These are phyloP conservation scores for Aspergillus wentii DNA, from an alignment of 495 filamentous ascomycete species.

Conservation along the genomic window DNA sequence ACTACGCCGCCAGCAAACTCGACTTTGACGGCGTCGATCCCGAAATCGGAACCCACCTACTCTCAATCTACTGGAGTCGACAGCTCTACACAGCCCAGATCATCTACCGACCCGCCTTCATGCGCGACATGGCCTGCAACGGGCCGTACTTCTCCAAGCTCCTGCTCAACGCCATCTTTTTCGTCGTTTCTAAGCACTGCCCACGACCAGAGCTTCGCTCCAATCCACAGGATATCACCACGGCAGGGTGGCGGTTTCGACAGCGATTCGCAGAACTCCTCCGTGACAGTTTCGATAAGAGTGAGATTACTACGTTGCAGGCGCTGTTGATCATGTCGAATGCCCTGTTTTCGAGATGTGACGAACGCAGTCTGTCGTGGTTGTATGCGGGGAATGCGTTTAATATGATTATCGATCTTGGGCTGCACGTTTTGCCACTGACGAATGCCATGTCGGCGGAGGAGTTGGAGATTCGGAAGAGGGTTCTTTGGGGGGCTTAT, in stretches of 20 bases:
- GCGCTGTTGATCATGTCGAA: constrained; percentile 37
- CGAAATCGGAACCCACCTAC: constrained; percentile 33
- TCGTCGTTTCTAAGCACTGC: constrained; percentile 32
- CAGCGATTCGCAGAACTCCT: constrained; percentile 35
- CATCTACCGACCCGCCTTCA: constrained; percentile 26
- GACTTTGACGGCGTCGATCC: constrained; percentile 38
- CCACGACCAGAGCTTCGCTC: constrained; percentile 22
- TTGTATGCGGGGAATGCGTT: constrained; percentile 41
- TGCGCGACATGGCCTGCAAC: constrained; percentile 29
- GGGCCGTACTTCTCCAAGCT: constrained; percentile 44
- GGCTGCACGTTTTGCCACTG: constrained; percentile 30
- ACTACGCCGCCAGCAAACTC: constrained; percentile 20
- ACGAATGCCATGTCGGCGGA: constrained; percentile 22
- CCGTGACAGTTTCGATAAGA: constrained; percentile 30
- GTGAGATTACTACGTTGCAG: constrained; percentile 42
- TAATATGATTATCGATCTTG: constrained; percentile 43
- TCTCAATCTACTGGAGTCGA: constrained; percentile 37
- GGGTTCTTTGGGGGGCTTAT: constrained; percentile 39
- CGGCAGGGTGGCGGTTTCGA: constrained; percentile 17
- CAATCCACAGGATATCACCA: constrained; percentile 28
- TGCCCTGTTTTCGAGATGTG: constrained; percentile 30
- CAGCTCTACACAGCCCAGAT: constrained; percentile 30
- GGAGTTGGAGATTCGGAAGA: constrained; percentile 36
- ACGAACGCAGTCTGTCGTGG: constrained; percentile 42
- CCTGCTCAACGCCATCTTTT: constrained; percentile 44